Conservation (phyloP, 305 asterid species). For the Rubia balearica region DNA sequence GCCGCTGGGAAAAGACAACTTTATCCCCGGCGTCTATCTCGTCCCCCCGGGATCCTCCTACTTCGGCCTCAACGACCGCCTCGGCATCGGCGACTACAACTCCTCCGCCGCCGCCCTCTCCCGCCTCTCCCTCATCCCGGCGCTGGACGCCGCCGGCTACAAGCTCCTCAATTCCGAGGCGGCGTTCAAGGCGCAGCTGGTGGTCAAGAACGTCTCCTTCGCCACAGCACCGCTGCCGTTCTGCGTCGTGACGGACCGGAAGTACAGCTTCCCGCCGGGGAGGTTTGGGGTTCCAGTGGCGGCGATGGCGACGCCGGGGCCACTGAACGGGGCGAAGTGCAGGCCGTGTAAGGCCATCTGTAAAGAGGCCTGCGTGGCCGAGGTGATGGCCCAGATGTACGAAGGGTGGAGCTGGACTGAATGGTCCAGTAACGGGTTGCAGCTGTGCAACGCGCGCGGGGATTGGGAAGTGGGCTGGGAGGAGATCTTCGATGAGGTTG, state of each 20-base stretch:
- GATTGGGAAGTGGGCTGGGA: slow-evolving; percentile 83
- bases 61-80: slow-evolving; percentile 78
- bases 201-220: slow-evolving; percentile 36
- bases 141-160: slow-evolving; percentile 49
- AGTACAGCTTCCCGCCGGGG: slow-evolving; percentile 51
- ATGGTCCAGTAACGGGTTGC: slow-evolving; percentile 49
- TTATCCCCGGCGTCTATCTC: slow-evolving; percentile 56
- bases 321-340: slow-evolving; percentile 78
- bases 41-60: slow-evolving; percentile 90
- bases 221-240: slow-evolving; percentile 47
- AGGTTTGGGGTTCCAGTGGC: slow-evolving; percentile 72
- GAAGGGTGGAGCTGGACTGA: slow-evolving; percentile 84
- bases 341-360: slow-evolving; percentile 73
- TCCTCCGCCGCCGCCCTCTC: slow-evolving; percentile 71
- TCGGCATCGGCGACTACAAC: slow-evolving; percentile 76
- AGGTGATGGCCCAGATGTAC: slow-evolving; percentile 40
- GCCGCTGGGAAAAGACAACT: slow-evolving; percentile 42
- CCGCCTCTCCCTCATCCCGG: slow-evolving; percentile 58
- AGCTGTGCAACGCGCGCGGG: slow-evolving; percentile 67
- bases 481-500: slow-evolving; percentile 40
- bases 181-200: slow-evolving; percentile 76
- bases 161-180: slow-evolving; percentile 71
- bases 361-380: slow-evolving; percentile 51
- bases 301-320: slow-evolving; percentile 65
- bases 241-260: slow-evolving; percentile 71